Evolutionary conservation across 805 yeast genomes (phyloP).

Genomic region (Debaryomyces prosopidis): DNA sequence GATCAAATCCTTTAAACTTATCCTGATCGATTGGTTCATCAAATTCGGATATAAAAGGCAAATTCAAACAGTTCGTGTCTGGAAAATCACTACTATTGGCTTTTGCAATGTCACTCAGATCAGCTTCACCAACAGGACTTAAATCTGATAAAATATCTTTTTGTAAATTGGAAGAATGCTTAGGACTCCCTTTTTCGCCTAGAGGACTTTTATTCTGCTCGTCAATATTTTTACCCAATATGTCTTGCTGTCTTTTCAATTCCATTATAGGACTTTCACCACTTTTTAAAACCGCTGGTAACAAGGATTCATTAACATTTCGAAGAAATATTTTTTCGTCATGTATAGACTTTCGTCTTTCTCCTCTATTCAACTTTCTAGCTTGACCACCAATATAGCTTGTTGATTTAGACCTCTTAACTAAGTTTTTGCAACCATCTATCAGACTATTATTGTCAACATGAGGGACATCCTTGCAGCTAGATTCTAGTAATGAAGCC

Average conservation of each 20-base stretch:
- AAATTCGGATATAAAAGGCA: constrained; percentile 26
- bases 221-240: neutral
- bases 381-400: constrained; percentile 13
- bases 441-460: no score
- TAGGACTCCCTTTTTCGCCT: neutral
- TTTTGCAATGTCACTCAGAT: neutral
- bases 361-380: constrained; percentile 14
- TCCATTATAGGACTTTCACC: constrained; percentile 34
- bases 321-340: constrained; percentile 29
- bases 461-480: no score
- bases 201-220: neutral
- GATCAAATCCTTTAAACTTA: constrained; percentile 26
- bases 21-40: constrained; percentile 18
- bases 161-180: neutral
- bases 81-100: neutral
- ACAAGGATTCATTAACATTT: constrained; percentile 28
- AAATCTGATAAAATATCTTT: neutral
- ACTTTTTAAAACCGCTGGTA: constrained; percentile 34
- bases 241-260: constrained; percentile 18
- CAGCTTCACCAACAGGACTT: neutral
- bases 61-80: constrained; percentile 7
- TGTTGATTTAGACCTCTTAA: constrained; percentile 29
- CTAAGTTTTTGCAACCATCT: neutral
- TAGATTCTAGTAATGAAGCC: constrained; percentile 7
- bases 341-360: constrained; percentile 24